Base-by-base conservation (phyloP, 768 basidiomycete species). In the Tephrocybe rancida region DNA sequence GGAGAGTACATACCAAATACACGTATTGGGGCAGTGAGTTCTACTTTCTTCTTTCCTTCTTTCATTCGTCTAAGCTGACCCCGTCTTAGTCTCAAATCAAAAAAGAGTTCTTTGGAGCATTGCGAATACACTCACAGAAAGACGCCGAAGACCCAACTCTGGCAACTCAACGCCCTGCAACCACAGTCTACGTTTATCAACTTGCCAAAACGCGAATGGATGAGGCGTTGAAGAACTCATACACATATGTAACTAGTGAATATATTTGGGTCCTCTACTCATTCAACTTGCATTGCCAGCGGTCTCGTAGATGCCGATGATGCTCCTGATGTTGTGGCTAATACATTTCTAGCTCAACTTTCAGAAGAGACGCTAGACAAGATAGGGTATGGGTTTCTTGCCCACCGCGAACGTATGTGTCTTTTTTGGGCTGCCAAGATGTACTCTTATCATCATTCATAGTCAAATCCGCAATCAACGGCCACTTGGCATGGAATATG, bases 241-340 rank as follows among this genome's bases (percentile, higher is more conserved):
- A 34, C 29, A 24, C 25, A 39, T 38, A 18, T 25, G 48, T 32
- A 32, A 13, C 30, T 32, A 7, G 6, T 32, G 30, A 7, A 6
- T 32, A 32, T 32, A 13, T 6, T 32, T 13, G 6, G 13, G 6
- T 32, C 30, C 6, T 32, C 13, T 26, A 19, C 22, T 19, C 18
- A 24, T 30, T 13, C 42, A 2, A 32, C 14, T 47, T 44, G 8
- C 18, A 25, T 50, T 9, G 22, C 6, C 30, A 61, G 55, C 14
- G 67, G 68, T 2, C 61, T 67, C 21, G 46, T 63, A 19, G 58
- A 63, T 13, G 56, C 18, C 1, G 61, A 70, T 32, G 69, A 70
- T 52, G 68, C 64, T 1, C 63, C 58, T 1, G 68, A 70, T 47
- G 66, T 70, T 41, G 45, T 63, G 8, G 68, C 67, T 0, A 70